Base-by-base conservation (phyloP, 768 basidiomycete species). In the Cubamyces lactineus region DNA sequence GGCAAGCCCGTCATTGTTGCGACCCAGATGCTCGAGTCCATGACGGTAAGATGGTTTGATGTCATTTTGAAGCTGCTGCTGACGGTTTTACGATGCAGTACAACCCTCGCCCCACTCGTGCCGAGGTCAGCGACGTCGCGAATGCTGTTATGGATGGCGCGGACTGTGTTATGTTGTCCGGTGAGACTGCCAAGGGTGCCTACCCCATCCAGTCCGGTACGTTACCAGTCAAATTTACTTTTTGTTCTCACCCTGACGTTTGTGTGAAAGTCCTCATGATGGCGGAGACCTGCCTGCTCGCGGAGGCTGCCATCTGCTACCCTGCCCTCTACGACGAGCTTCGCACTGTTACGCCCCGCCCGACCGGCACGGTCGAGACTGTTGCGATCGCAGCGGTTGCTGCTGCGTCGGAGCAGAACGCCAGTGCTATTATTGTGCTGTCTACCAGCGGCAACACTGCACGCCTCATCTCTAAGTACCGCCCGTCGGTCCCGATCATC, bases 1-100 rank as follows among this genome's bases (percentile, higher is more conserved):
- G 97, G 97, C 69, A 99, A 99, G 82, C 96, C 97, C 43, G 92
- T 93, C 71, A 98, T 99, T 73, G 96, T 97, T 64, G 97, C 97
- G 11, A 99, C 97, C 15, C 96, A 99, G 77, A 99, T 99, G 96
- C 88, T 99, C 68, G 96, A 98, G 91, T 96, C 94, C 16, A 96
- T 96, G 95, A 97, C 94, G 68, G 93, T 94, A 74, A 78, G 78
- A 65, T 59, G 24, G n/a, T 38, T 21, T 40, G 23, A 9, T 26
- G 47, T 55, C 45, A 24, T 56, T 17, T 38, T 39, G 17, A 26
- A 13, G 24, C 15, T 47, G 3, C 12, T 23, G 16, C 21, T 63
- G 38, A 56, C 38, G 23, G 4, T 12, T n/a, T 61, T n/a, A 55
- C 59, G 66, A 30, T 39, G 17, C 50, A 94, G 92, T 96, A 94